Base-by-base conservation (phyloP, 2,329 filamentous ascomycete genomes). In the Phyllosticta citriasiana region DNA sequence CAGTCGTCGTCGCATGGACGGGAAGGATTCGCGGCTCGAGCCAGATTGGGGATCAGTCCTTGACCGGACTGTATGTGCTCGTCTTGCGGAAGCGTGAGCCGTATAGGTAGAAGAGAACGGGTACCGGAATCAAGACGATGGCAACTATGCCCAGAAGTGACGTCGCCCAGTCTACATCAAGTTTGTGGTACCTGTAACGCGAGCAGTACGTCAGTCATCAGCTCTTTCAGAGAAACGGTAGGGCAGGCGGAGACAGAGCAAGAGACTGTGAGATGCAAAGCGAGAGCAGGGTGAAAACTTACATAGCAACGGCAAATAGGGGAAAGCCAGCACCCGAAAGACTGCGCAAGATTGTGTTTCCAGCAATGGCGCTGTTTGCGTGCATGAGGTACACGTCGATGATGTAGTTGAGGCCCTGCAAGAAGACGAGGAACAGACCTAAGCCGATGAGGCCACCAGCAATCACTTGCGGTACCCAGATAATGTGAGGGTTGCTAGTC, bases 351-450 rank as follows among this genome's bases (percentile, higher is more conserved):
- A 69, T 65, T 2, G 67, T 69, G 56, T 68, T 69, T 10, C 63
- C 66, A 8, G 65, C 67, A 25, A 69, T 64, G 7, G 65, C 67
- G n/a, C 57, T 62, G 53, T 73, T 73, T 7, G 70, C 70, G 55
- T 72, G 64, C 65, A 72, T 69, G 7, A 73, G 62, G 61, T 79
- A 79, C 10, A 74, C 72, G 63, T 79, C 77, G 56, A 80, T 73
- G 53, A 79, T 71, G 64, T 79, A 80, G 63, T 75, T 77, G 50
- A 78, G 63, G 1, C 72, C 76, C 24, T 76, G 73, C 63, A 78
- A 68, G 69, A 79, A 79, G 53, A 79, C 75, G 65, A 79, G 69
- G n/a, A 78, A 63, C 57, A 78, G 72, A 24, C 77, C 75, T 51
- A 68, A 68, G 9, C 78, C 78, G 52, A 78, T 77, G 8, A 72